Evolutionary conservation across 192 early-diverging fungal species (phyloP).

Genomic region (Martensiomyces pterosporus): DNA sequence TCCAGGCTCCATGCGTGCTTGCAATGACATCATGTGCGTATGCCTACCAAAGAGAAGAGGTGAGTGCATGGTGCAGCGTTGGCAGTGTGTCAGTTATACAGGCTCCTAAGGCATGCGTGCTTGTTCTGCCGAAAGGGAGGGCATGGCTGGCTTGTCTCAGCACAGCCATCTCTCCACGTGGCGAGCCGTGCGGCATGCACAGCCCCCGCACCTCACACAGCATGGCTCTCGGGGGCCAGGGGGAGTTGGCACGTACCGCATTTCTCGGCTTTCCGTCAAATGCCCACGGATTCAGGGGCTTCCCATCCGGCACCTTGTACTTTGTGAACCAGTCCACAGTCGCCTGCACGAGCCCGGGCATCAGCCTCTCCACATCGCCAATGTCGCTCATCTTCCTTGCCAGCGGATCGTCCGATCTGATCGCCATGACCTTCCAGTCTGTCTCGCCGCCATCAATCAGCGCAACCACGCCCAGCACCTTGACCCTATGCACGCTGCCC

Average conservation of each 20-base stretch:
- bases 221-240: no score
- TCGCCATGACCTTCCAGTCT: conserved; percentile 94
- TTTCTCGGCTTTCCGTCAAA: conserved; percentile 73
- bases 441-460: conserved; percentile 93
- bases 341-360: conserved; percentile 84
- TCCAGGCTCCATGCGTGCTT: conserved; percentile 91
- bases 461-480: conserved; percentile 89
- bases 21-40: conserved; percentile 85
- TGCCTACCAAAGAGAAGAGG: conserved; percentile 37
- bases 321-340: conserved; percentile 96
- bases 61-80: no score
- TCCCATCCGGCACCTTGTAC: conserved; percentile 96
- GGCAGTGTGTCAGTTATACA: no score
- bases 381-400: conserved; percentile 89
- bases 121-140: no score
- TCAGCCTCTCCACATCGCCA: conserved; percentile 88
- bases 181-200: no score
- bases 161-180: no score
- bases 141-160: no score
- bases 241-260: no score
- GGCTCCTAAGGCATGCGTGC: no score
- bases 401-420: conserved; percentile 87
- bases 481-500: conserved; percentile 93
- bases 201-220: no score
- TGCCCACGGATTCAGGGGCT: conserved; percentile 92